Evolutionary conservation across 495 filamentous ascomycete genomes (phyloP), one percentile per base, ranked within the genome.

Genomic region (Chaetomium fimeti): DNA sequence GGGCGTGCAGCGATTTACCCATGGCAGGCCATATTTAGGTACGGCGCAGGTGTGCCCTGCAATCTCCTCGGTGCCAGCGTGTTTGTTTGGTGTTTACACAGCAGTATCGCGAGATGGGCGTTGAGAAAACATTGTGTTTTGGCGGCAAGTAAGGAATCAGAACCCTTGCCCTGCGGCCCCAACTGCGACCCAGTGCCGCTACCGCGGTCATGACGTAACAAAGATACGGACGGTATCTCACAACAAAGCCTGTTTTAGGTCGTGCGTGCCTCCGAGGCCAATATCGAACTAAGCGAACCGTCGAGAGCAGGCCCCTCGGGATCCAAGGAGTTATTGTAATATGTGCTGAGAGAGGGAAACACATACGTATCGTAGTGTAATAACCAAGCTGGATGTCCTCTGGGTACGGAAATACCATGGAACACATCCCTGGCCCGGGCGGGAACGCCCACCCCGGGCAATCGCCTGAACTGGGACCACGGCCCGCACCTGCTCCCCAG

Each of bases 81-180:
- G 7, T 16, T 18, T 47, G 32, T 36, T 36, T 36, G 5, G 32
- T 9, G 32, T 36, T 9, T 3, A 32, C 42, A 11, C 38, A 40
- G 38, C 11, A 18, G 40, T 6, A 18, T 43, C 11, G 16, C 40
- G 16, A 43, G 40, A 43, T 18, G 40, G 40, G 40, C 4, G 45
- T 49, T 49, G 20, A 11, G 8, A n/a, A 49, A 20, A 49, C 20
- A 9, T 9, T 0, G 22, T 52, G 48, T 27, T 24, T 27, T 52
- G 22, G 13, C 12, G 43, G 24, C 55, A 45, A 54, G 52, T 56
- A 13, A 59, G 42, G 47, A 11, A 27, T 38, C 20, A 3, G 12
- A 47, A 51, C 69, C 52, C 29, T 24, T 57, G 48, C 32, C 60
- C 69, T 73, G 71, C 71, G 71, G 66, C 71, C 71, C 55, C 67